Percentiles rank a stretch among this genome's conserved stretches.
phyloP scores from a whole-genome alignment of 2,329 filamentous ascomycete species.

The Colletotrichum australisinense region DNA sequence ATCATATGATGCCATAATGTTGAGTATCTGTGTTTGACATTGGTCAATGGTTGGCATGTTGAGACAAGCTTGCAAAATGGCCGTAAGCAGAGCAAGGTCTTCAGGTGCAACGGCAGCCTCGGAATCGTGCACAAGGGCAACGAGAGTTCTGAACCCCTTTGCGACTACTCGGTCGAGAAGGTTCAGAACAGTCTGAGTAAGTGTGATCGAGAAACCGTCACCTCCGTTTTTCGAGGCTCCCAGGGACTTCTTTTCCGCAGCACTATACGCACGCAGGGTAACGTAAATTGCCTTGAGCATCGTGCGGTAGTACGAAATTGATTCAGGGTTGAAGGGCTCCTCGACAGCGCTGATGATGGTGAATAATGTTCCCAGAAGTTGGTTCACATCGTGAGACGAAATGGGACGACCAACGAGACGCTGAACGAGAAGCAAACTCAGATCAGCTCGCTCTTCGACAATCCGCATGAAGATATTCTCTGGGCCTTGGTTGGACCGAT shows the following conservation, averaged over 20 bases:
- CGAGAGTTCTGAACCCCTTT: conserved; percentile 84
- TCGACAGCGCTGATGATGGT: conserved; percentile 65
- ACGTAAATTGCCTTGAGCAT: conserved; percentile 89
- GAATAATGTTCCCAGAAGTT: conserved; percentile 62
- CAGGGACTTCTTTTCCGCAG: conserved; percentile 43
- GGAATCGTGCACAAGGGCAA: conserved; percentile 83
- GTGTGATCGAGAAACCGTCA: conserved; percentile 53
- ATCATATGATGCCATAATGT: conserved; percentile 76
- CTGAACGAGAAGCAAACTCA: conserved; percentile 86
- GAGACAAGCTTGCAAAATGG: conserved; percentile 86
- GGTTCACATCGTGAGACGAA: conserved; percentile 61
- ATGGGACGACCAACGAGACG: conserved; percentile 73
- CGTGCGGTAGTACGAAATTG: conserved; percentile 80
- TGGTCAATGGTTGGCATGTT: conserved; percentile 81
- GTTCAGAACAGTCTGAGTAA: conserved; percentile 77
- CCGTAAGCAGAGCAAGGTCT: conserved; percentile 88
- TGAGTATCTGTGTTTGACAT: conserved; percentile 76
- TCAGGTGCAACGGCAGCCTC: conserved; percentile 74
- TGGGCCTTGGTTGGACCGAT: conserved; percentile 77
- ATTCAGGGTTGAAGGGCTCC: conserved; percentile 63
- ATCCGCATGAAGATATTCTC: conserved; percentile 86
- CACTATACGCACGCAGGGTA: conserved; percentile 74
- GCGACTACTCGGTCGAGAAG: conserved; percentile 84
- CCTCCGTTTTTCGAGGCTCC: conserved; percentile 36
- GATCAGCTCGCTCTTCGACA: conserved; percentile 79